A percentile compares a stretch with the other conserved stretches of the same genome.
These are phyloP conservation scores for Raffaelea albimanens DNA, from an alignment of 2,329 filamentous ascomycete species.

Conservation along the genomic window DNA sequence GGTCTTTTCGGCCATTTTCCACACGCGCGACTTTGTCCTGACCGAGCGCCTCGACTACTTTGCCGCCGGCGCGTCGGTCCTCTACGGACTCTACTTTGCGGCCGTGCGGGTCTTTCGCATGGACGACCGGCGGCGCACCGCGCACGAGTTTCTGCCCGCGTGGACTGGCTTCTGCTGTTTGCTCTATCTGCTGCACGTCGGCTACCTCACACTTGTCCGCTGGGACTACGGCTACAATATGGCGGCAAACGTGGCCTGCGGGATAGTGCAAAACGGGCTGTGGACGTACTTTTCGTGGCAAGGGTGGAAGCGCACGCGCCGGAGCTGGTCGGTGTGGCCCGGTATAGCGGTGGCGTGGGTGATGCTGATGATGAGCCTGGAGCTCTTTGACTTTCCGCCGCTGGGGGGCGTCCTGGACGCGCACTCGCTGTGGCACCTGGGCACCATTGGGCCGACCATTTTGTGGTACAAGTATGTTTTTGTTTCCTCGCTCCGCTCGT, in stretches of 20 bases:
- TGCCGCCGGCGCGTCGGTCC: conserved; percentile 76
- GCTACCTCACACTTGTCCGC: conserved; percentile 71
- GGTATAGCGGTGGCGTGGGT: conserved; percentile 88
- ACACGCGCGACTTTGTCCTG: conserved; percentile 72
- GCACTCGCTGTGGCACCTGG: conserved; percentile 91
- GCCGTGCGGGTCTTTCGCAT: conserved; percentile 75
- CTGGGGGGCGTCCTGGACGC: conserved; percentile 77
- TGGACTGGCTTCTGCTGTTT: conserved; percentile 68
- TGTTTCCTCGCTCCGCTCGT: background rate
- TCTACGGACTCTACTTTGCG: conserved; percentile 86
- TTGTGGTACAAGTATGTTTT: conserved; percentile 87
- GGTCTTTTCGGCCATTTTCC: conserved; percentile 85
- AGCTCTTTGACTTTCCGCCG: conserved; percentile 89
- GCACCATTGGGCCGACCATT: conserved; percentile 78
- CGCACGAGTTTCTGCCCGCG: conserved; percentile 44
- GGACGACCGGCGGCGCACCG: conserved; percentile 37
- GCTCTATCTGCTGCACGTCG: conserved; percentile 68
- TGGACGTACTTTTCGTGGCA: conserved; percentile 79
- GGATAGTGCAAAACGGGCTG: conserved; percentile 68
- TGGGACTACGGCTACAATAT: conserved; percentile 99
- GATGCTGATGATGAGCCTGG: conserved; percentile 86
- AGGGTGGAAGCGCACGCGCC: conserved; percentile 61
- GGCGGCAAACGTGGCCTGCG: conserved; percentile 80
- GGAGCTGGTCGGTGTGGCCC: conserved; percentile 80
- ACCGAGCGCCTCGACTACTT: conserved; percentile 98